Evolutionary conservation across 2,329 filamentous ascomycete genomes (phyloP).

Genomic region (Pseudopithomyces maydicus): DNA sequence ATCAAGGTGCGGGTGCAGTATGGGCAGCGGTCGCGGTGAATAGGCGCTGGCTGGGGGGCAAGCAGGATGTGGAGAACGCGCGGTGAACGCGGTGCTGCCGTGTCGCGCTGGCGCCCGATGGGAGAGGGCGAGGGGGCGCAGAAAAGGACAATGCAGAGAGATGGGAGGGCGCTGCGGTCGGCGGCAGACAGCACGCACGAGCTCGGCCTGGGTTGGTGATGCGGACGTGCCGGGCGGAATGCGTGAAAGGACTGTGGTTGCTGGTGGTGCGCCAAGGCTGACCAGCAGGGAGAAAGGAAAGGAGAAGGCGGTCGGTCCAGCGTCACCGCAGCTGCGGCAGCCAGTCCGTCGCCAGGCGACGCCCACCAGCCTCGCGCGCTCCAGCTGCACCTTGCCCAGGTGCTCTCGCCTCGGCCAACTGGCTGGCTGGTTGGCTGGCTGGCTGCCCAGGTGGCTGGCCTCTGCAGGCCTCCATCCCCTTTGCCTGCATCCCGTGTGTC

Average conservation of each 20-base stretch:
- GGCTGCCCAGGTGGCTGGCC: too few species aligned
- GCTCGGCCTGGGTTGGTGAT: slow-evolving; percentile 28
- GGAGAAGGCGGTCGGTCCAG: slow-evolving; percentile 4
- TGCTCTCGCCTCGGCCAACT: too few species aligned
- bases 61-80: slow-evolving; percentile 33
- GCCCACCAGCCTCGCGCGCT: slow-evolving; percentile 1
- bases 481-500: too few species aligned
- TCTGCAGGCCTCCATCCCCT: too few species aligned
- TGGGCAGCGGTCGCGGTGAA: slow-evolving; percentile 12
- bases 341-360: slow-evolving; percentile 19
- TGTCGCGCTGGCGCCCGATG: slow-evolving; percentile 16
- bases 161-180: slow-evolving; percentile 18
- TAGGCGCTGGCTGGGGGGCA: slow-evolving; percentile 24
- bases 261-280: slow-evolving; percentile 11
- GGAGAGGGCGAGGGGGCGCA: slow-evolving; percentile 6
- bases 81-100: slow-evolving; percentile 31
- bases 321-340: slow-evolving; percentile 12
- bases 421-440: background rate
- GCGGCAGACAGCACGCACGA: slow-evolving; percentile 23
- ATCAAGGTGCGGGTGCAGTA: slow-evolving; percentile 29
- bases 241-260: slow-evolving; percentile 29
- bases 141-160: slow-evolving; percentile 11
- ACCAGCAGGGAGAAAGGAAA: slow-evolving; percentile 4
- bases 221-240: slow-evolving; percentile 19
- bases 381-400: too few species aligned